Evolutionary conservation across 2,329 filamentous ascomycete species (phyloP).

Genomic region (Metarhizium rileyi): DNA sequence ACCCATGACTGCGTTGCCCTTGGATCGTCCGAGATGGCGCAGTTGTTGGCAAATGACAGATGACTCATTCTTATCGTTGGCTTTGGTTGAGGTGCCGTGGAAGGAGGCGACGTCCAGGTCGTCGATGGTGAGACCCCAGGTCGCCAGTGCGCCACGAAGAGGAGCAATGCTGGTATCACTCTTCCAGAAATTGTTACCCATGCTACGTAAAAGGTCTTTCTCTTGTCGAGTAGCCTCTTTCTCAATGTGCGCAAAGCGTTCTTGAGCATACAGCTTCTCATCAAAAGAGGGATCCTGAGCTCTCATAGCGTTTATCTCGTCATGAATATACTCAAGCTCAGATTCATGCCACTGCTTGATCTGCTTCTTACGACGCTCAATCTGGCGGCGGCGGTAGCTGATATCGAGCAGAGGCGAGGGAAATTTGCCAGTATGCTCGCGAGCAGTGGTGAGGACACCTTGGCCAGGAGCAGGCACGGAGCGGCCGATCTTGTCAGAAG

Average conservation of each 20-base stretch:
- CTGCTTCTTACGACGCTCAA: slow-evolving; percentile 86
- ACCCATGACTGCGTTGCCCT: slow-evolving; percentile 91
- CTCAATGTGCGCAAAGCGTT: slow-evolving; percentile 79
- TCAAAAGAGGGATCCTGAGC: slow-evolving; percentile 64
- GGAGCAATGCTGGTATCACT: slow-evolving; percentile 88
- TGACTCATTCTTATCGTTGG: slow-evolving; percentile 99
- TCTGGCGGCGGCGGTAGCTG: slow-evolving; percentile 91
- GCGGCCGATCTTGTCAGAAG: slow-evolving; percentile 97
- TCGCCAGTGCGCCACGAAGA: slow-evolving; percentile 88
- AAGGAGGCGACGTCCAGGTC: slow-evolving; percentile 93
- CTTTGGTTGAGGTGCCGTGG: slow-evolving; percentile 97
- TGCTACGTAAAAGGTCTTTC: slow-evolving; percentile 83
- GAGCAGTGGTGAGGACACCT: slow-evolving; percentile 91
- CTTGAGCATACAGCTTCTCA: slow-evolving; percentile 75
- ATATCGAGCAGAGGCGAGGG: slow-evolving; percentile 93
- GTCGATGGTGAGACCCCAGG: slow-evolving; percentile 96
- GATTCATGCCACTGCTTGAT: slow-evolving; percentile 96
- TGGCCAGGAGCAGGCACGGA: slow-evolving; percentile 94
- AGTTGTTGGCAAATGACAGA: slow-evolving; percentile 95
- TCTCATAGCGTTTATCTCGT: slow-evolving; percentile 89
- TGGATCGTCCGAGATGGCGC: slow-evolving; percentile 84
- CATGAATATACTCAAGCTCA: slow-evolving; percentile 84
- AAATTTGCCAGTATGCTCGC: slow-evolving; percentile 84
- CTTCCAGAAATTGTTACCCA: slow-evolving; percentile 99
- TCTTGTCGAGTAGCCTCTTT: slow-evolving; percentile 78